Conservation (phyloP, 805 yeast genomes). For the Ogataea methylovora region DNA sequence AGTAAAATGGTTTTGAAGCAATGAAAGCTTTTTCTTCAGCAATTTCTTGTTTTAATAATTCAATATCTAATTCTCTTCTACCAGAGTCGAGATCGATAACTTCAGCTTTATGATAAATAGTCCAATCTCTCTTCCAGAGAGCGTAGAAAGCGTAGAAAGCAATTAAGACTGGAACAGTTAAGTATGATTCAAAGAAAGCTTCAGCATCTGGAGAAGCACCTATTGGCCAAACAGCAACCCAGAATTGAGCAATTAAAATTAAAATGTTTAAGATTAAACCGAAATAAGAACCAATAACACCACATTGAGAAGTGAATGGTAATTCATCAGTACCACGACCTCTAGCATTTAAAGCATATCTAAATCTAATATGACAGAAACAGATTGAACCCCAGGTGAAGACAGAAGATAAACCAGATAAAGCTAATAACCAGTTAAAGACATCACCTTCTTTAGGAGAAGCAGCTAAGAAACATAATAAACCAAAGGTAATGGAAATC, state of each 20-base stretch:
- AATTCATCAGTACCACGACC: slow-evolving; percentile 67
- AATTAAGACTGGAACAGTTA: slow-evolving; percentile 57
- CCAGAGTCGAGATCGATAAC: slow-evolving; percentile 60
- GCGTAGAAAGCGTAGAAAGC: slow-evolving; percentile 32
- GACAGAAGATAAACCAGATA: slow-evolving; percentile 70
- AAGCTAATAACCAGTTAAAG: slow-evolving; percentile 70
- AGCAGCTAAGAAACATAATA: slow-evolving; percentile 58
- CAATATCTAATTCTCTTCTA: slow-evolving; percentile 52
- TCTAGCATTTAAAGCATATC: slow-evolving; percentile 56
- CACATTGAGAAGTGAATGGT: slow-evolving; percentile 58
- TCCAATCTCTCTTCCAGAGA: slow-evolving; percentile 37
- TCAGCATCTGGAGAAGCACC: slow-evolving; percentile 44
- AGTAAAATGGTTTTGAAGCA: slow-evolving; percentile 36
- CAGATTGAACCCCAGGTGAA: slow-evolving; percentile 77
- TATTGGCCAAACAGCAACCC: slow-evolving; percentile 73
- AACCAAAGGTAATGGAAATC: slow-evolving; percentile 45
- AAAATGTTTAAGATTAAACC: slow-evolving; percentile 52
- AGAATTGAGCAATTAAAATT: slow-evolving; percentile 70
- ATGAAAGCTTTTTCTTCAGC: slow-evolving; percentile 48
- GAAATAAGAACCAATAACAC: slow-evolving; percentile 58
- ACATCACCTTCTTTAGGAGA: slow-evolving; percentile 47
- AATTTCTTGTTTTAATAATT: slow-evolving; percentile 46
- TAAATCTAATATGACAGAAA: slow-evolving; percentile 60
- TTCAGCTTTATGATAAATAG: slow-evolving; percentile 32
- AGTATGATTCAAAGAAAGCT: slow-evolving; percentile 56